Evolutionary conservation across 768 basidiomycete species (phyloP).

Genomic region (Suillus alpinus): DNA sequence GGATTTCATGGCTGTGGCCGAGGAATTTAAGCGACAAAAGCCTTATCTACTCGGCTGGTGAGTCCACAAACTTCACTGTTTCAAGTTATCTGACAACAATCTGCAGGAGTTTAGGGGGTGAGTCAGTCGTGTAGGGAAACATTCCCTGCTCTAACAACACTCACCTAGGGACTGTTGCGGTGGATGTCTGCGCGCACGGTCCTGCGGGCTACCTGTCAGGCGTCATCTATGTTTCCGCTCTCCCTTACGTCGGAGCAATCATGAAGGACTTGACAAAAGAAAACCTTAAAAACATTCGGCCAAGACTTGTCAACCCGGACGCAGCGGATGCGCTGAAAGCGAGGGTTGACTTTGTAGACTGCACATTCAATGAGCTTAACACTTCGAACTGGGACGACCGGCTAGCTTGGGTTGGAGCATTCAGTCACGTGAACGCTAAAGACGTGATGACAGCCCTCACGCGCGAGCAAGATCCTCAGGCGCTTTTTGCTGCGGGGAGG

Average conservation of each 20-base stretch:
- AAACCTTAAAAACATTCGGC: background rate
- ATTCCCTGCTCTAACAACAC: background rate
- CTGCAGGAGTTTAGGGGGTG: background rate
- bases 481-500: background rate
- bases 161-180: background rate
- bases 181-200: background rate
- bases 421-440: background rate
- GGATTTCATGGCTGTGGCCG: background rate
- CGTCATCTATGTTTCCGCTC: background rate
- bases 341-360: background rate
- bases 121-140: background rate
- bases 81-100: background rate
- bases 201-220: background rate
- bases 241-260: background rate
- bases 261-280: background rate
- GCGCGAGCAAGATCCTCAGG: background rate
- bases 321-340: background rate
- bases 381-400: background rate
- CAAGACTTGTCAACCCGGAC: background rate
- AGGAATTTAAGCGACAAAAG: background rate
- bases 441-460: background rate
- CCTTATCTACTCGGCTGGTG: background rate
- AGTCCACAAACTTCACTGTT: background rate
- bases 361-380: background rate
- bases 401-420: background rate